Evolutionary conservation across 2,329 filamentous ascomycete species (phyloP), one percentile per base, ranked within the genome.

Genomic region (Sclerotinia glacialis): DNA sequence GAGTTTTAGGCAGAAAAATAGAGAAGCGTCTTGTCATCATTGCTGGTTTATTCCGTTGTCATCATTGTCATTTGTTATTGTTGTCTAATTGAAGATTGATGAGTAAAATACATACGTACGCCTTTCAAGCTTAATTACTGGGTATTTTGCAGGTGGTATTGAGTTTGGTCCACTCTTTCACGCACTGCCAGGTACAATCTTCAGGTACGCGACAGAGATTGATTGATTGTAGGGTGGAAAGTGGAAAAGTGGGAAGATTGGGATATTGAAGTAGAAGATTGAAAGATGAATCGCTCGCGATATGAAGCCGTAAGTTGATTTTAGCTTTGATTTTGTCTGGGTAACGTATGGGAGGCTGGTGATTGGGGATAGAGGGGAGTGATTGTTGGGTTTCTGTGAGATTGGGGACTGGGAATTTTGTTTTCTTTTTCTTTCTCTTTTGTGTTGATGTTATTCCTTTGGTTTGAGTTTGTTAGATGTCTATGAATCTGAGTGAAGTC

Each of bases 271-370:
- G n/a, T 11, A 11, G 46, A 6, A 42, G 5, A 28, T 18, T 26
- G 34, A 37, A 50, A 54, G 34, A 74, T 74, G 73, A 73, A 56
- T 69, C 68, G 72, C 3, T 62, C 69, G 49, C 67, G 72, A 46
- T 74, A 74, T 60, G 71, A 74, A 56, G 63, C 69, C 7, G 73
- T 74, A 67, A 64, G 71, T 71, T 52, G 26, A 2, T 23, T 16
- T 28, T 1, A 21, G 3, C 6, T 40, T 40, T 65, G 44, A 6
- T 31, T 12, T 34, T n/a, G 21, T 18, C 12, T 4, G 28, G 12
- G 28, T 18, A 31, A 34, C 37, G 28, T 21, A 34, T 37, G 31
- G 28, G 11, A 37, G 28, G 21, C 7, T 28, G 31, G 18, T 4
- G 28, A 14, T 34, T 9, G 28, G 52, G 31, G 1, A 14, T 5